Evolutionary conservation across 1,284 basidiomycete species (phyloP), one percentile per base, ranked within the genome.

Genomic region (Leccinum subrobustum): DNA sequence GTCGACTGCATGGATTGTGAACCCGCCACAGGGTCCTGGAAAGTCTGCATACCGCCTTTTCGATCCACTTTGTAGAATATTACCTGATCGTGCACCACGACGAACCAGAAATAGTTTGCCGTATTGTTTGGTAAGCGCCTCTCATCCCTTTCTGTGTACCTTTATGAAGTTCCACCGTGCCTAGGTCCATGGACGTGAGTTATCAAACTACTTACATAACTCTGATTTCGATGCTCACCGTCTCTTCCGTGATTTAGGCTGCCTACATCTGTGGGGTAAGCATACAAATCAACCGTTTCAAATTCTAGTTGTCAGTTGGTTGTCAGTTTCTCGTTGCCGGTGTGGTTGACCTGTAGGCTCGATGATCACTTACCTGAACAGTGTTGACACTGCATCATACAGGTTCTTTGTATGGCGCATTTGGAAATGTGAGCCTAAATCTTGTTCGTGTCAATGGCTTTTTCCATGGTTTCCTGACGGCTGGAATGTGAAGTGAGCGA

Each of bases 331-430:
- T 54, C 3, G 61, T 62, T 3, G 60, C 47, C 1, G 54, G 35
- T 39, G 12, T 35, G 4, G 61, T 62, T 7, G 53, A 63, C 20
- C 18, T 60, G 62, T 64, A 20, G 7, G 62, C 25, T 31, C 7
- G 27, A 31, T 27, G 6, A 54, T 20, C 29, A 3, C n/a, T 20
- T 50, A 18, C n/a, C 35, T 35, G 55, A 25, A 37, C 2, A 16
- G n/a, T 14, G 33, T 44, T 54, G 9, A 63, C 11, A 8, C 12
- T 18, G 11, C 16, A 6, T 25, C 37, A 20, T 31, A 20, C 27
- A 63, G 57, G 23, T 56, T 63, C 51, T 60, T 63, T 9, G 37
- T 63, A 25, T 63, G 62, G 62, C 62, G 62, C 29, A 60, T 63
- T 25, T 63, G 62, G 62, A 47, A 56, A 54, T 35, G 62, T 63